A percentile compares a stretch with the other conserved stretches of the same genome.
These are phyloP conservation scores for Phoenix dactylifera DNA, from an alignment of 176 grass and related monocot genomes.

Conservation along the genomic window DNA sequence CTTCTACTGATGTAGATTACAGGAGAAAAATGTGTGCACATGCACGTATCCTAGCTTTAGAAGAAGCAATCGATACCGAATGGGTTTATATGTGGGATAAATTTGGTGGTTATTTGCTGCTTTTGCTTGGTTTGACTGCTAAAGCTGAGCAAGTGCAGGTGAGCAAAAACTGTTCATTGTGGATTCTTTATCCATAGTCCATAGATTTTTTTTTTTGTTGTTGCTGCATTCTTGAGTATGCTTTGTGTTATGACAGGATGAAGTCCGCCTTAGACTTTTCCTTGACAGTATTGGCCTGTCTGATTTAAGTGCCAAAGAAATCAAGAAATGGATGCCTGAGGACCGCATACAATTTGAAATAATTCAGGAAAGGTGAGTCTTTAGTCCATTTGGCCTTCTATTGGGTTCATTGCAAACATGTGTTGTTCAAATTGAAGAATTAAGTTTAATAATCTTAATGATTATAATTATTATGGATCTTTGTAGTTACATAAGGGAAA, in stretches of 20 bases:
- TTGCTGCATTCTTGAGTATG: constrained; percentile 8
- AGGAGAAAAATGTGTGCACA: constrained; percentile 97
- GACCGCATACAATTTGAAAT: constrained; percentile 91
- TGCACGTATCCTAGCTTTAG: constrained; percentile 91
- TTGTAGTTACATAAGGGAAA: constrained; percentile 91
- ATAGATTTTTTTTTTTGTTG: background rate
- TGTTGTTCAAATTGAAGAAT: no score
- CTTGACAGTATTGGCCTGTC: constrained; percentile 96
- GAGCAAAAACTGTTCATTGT: background rate
- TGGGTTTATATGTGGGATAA: constrained; percentile 99
- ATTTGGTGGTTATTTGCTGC: constrained; percentile 97
- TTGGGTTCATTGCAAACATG: no score
- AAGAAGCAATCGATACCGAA: constrained; percentile 99
- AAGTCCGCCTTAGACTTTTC: constrained; percentile 97
- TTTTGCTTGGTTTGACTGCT: constrained; percentile 94
- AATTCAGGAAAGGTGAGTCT: constrained; percentile 89
- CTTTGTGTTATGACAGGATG: constrained; percentile 64
- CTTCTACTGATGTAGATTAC: constrained; percentile 59
- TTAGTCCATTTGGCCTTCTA: background rate
- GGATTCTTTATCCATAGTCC: constrained; percentile 8
- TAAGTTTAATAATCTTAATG: constrained; percentile 1
- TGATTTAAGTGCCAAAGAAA: constrained; percentile 99
- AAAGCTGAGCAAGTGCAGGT: constrained; percentile 99
- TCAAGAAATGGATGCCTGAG: constrained; percentile 99
- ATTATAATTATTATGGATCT: constrained; percentile 11